Conservation (phyloP, 2,329 filamentous ascomycete species). For the Alternaria infectoria region DNA sequence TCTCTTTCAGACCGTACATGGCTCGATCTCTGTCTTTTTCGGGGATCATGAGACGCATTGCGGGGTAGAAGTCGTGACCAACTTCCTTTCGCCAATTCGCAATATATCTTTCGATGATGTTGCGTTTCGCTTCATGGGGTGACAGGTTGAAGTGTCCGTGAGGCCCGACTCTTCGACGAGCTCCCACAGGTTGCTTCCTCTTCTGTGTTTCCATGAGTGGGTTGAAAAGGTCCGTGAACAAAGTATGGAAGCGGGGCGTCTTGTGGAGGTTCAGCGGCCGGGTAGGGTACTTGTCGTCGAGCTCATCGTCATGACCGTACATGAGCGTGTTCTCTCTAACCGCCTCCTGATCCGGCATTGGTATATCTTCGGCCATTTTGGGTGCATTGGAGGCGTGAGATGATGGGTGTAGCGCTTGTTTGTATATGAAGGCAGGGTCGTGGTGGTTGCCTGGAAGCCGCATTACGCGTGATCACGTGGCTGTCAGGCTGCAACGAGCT, state of each 20-base stretch:
- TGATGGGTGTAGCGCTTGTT: background rate
- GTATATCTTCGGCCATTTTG: slow-evolving; percentile 38
- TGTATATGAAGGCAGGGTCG: slow-evolving; percentile 7
- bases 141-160: slow-evolving; percentile 65
- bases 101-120: slow-evolving; percentile 87
- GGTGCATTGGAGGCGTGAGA: slow-evolving; percentile 14
- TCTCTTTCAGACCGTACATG: slow-evolving; percentile 95
- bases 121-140: slow-evolving; percentile 77
- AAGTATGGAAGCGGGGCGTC: slow-evolving; percentile 81
- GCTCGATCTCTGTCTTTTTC: slow-evolving; percentile 91
- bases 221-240: slow-evolving; percentile 81
- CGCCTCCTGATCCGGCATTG: slow-evolving; percentile 52
- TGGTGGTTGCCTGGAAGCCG: slow-evolving; percentile 18
- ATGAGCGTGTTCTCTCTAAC: slow-evolving; percentile 56
- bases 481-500: slow-evolving; percentile 2
- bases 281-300: slow-evolving; percentile 70
- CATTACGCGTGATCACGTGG: slow-evolving; percentile 26
- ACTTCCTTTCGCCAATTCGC: slow-evolving; percentile 85
- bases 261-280: slow-evolving; percentile 80
- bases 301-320: slow-evolving; percentile 54
- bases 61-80: slow-evolving; percentile 91
- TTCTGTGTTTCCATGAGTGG: slow-evolving; percentile 81
- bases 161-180: slow-evolving; percentile 65
- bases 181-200: slow-evolving; percentile 62
- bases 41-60: slow-evolving; percentile 86